Conservation (phyloP, 257 asterid species). For the Cordia subcordata region DNA sequence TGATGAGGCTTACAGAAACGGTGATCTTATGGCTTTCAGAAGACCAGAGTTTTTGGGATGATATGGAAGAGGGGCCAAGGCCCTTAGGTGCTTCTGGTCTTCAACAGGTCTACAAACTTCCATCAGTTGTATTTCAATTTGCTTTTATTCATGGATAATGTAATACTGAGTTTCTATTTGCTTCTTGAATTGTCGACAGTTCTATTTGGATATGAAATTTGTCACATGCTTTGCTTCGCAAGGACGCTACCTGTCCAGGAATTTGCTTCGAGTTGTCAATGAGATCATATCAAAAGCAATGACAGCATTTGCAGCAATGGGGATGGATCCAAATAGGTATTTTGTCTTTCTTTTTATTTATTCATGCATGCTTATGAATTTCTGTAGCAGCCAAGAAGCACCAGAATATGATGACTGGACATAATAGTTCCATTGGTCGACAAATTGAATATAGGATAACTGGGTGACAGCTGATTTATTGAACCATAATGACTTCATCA, state of each 20-base stretch:
- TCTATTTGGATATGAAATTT: constrained; percentile 95
- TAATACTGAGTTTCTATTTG: constrained; percentile 7
- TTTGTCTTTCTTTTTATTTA: not conserved
- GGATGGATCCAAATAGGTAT: constrained; percentile 92
- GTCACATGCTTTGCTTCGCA: constrained; percentile 90
- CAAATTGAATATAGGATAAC: too few relatives aligned
- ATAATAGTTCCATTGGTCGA: too few relatives aligned
- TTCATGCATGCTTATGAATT: not conserved
- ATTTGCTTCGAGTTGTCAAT: constrained; percentile 78
- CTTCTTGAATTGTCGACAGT: constrained; percentile 49
- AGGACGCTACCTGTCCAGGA: constrained; percentile 95
- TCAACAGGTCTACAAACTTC: constrained; percentile 65
- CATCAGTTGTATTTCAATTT: not conserved
- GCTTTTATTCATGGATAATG: not conserved
- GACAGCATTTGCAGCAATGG: constrained; percentile 75
- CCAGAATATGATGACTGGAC: too few relatives aligned
- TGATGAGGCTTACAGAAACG: constrained; percentile 98
- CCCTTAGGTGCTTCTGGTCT: constrained; percentile 88
- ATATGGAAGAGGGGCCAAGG: constrained; percentile 84
- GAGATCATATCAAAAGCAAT: constrained; percentile 81
- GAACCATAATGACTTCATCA: too few relatives aligned
- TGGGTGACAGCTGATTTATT: too few relatives aligned
- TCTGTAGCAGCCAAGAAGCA: too few relatives aligned
- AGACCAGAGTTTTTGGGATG: constrained; percentile 97
- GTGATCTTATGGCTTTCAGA: constrained; percentile 94